Evolutionary conservation across 805 yeast species (phyloP), one percentile per base, ranked within the genome.

Genomic region (Starmerella floris): DNA sequence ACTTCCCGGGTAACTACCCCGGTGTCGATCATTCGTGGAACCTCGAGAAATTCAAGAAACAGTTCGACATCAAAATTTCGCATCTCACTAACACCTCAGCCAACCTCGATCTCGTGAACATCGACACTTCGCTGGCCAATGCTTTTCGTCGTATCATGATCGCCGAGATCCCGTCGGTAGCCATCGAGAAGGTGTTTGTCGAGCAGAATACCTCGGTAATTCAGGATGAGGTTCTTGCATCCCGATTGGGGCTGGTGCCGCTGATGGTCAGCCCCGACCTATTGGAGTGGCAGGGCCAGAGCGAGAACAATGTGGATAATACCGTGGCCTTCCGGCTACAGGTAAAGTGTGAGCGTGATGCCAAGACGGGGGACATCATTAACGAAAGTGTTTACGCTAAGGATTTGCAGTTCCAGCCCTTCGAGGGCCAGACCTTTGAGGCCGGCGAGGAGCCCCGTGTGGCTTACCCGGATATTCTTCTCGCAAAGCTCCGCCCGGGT

Each of bases 111-210:
- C 67, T 91, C 50, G 65, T 82, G 44, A 79, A 83, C 55, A 65
- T 87, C 40, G 98, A 91, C 62, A 82, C 97, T 1, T 83, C 97
- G 11, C 68, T 91, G 44, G 87, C 97, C 35, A 91, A 91, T 66
- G 96, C 98, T 0, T 85, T 88, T 64, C 79, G 98, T 59, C 79
- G 98, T 58, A 82, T 91, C 55, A 87, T 91, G 97, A 77, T 91
- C 42, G 74, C 96, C 1, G 98, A 91, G 61, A 94, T 91, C 32
- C 98, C 98, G 19, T 74, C 91, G 2, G 93, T 88, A 37, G 97
- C 98, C 15, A 81, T 95, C 20, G 98, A 91, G 62, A 76, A 83
- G 49, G 84, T 91, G 16, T 85, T 79, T 59, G 73, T 91, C 46
- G 81, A 81, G 67, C 88, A 84, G 70, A 91, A 91, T 63, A 91